Conservation (phyloP, 2,329 filamentous ascomycete species). For the Corniculantispora saksenae region DNA sequence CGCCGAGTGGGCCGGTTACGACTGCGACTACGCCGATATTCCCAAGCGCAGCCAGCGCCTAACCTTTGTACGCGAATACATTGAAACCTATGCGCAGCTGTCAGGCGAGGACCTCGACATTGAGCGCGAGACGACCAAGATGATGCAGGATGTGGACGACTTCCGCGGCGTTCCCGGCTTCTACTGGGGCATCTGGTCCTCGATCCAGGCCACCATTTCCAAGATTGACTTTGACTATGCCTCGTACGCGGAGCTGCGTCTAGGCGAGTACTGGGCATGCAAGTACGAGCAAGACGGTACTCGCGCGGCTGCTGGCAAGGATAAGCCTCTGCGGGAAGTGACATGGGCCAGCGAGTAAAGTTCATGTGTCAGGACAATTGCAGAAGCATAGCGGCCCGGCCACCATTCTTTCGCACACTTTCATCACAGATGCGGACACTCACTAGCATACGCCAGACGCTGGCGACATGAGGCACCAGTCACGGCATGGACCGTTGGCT, state of each 20-base stretch:
- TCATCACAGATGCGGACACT: background rate
- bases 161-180: constrained; percentile 91
- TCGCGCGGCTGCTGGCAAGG: constrained; percentile 51
- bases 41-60: constrained; percentile 76
- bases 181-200: constrained; percentile 89
- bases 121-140: constrained; percentile 64
- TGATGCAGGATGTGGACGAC: constrained; percentile 79
- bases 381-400: background rate
- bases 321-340: constrained; percentile 73
- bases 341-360: constrained; percentile 63
- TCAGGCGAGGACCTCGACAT: constrained; percentile 48
- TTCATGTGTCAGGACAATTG: background rate
- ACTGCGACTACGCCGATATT: constrained; percentile 84
- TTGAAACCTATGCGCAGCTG: constrained; percentile 68
- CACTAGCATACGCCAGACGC: background rate
- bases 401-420: too few species aligned
- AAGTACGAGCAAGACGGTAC: constrained; percentile 71
- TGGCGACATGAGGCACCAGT: background rate
- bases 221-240: constrained; percentile 98
- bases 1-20: constrained; percentile 96
- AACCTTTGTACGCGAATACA: constrained; percentile 82
- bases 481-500: background rate
- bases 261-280: constrained; percentile 94
- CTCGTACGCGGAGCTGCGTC: constrained; percentile 79
- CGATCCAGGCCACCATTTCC: constrained; percentile 92